A percentile compares a stretch with the other conserved stretches of the same genome.
Evolutionary conservation across 306 rosid species (phyloP).

Genomic region (Prinsepia uniflora): DNA sequence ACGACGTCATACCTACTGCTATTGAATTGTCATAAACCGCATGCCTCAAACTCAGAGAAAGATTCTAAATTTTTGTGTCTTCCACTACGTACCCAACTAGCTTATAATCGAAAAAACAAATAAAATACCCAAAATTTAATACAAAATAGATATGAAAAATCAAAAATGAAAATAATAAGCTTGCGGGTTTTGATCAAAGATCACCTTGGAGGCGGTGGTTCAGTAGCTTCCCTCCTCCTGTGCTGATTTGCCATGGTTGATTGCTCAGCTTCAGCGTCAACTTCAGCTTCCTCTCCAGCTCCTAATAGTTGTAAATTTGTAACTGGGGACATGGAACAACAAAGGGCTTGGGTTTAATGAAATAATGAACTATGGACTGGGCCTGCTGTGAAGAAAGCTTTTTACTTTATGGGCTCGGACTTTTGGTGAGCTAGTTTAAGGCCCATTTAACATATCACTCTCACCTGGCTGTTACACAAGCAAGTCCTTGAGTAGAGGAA

Average conservation of each 20-base stretch:
- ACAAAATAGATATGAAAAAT: neutral
- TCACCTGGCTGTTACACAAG: neutral
- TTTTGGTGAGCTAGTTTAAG: neutral
- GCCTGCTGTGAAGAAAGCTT: neutral
- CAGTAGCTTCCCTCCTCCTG: constrained; percentile 32
- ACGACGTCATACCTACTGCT: constrained; percentile 1
- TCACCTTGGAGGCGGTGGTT: constrained; percentile 33
- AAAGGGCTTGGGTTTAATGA: neutral
- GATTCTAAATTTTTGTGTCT: neutral
- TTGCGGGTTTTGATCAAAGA: neutral
- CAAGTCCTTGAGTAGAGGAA: neutral
- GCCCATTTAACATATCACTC: neutral
- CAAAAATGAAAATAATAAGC: neutral
- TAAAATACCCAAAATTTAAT: neutral
- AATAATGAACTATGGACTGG: neutral
- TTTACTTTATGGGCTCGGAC: neutral
- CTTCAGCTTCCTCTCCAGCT: neutral
- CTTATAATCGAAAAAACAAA: neutral
- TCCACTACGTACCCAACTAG: neutral
- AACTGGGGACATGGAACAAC: neutral
- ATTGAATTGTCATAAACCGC: neutral
- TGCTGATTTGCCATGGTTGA: constrained; percentile 24
- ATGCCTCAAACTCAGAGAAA: neutral
- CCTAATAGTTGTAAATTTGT: neutral
- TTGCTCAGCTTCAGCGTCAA: neutral